These are phyloP conservation scores for Pontederia crassipes DNA, from an alignment of 176 grass and related monocot genomes.

Conservation along the genomic window DNA sequence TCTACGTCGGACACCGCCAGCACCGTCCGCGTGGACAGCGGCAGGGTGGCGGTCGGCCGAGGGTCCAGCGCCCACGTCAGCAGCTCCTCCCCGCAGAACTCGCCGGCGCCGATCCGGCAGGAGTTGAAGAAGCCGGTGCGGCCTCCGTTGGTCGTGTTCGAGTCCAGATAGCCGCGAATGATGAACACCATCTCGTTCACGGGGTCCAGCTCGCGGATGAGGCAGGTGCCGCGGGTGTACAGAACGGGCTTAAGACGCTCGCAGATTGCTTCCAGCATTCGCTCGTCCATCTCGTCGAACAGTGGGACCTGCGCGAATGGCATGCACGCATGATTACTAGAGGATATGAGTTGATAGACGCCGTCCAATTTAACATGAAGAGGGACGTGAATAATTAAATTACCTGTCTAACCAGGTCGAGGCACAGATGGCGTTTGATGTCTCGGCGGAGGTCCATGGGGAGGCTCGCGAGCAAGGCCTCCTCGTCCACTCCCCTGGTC, in stretches of 20 bases:
- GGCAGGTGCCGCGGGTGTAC: slow-evolving; percentile 57
- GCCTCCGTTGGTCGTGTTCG: slow-evolving; percentile 79
- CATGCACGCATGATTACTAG: not conserved
- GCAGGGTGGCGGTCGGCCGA: slow-evolving; percentile 34
- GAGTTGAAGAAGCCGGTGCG: slow-evolving; percentile 85
- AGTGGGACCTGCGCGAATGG: slow-evolving; percentile 36
- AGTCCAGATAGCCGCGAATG: slow-evolving; percentile 85
- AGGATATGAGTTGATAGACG: not conserved
- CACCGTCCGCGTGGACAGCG: slow-evolving; percentile 79
- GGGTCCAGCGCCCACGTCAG: slow-evolving; percentile 94
- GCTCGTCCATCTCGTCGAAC: slow-evolving; percentile 98
- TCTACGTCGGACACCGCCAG: slow-evolving; percentile 77
- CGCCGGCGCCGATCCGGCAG: slow-evolving; percentile 68
- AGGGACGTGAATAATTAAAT: not conserved
- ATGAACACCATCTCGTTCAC: slow-evolving; percentile 88
- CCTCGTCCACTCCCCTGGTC: slow-evolving; percentile 80
- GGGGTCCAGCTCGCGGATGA: slow-evolving; percentile 79
- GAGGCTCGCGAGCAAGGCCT: slow-evolving; percentile 55
- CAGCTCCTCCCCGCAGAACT: slow-evolving; percentile 98
- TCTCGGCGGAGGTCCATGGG: slow-evolving; percentile 75
- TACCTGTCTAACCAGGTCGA: slow-evolving; percentile 65
- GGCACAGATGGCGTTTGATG: slow-evolving; percentile 92
- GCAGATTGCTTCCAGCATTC: slow-evolving; percentile 94
- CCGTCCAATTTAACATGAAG: not conserved
- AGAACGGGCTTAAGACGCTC: slow-evolving; percentile 80